Conservation (phyloP, 352 stramenopile species). For the Pythium sp. region DNA sequence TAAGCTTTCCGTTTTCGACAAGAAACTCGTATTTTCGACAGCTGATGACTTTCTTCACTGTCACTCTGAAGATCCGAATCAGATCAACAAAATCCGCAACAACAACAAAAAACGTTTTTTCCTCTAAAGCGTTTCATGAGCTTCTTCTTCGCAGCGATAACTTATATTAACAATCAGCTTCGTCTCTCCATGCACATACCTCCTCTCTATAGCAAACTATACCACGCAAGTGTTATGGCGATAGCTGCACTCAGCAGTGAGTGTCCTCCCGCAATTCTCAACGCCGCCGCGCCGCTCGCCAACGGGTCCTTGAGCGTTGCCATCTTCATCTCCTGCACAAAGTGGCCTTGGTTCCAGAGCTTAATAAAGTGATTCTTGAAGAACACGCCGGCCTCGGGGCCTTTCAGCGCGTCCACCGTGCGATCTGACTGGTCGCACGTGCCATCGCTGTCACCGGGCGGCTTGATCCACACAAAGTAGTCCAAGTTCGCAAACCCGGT, state of each 20-base stretch:
- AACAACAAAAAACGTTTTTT: no score
- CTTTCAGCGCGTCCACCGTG: conserved; percentile 24
- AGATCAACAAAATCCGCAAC: no score
- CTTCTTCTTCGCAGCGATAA: no score
- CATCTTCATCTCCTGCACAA: conserved; percentile 25
- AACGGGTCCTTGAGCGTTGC: conserved; percentile 7
- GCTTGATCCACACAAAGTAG: conserved; percentile 79
- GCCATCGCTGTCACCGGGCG: conserved; percentile 62
- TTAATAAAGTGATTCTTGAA: conserved; percentile 46
- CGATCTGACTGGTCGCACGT: conserved; percentile 22
- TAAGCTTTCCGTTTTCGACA: no score
- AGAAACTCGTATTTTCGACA: no score
- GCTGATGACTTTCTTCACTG: no score
- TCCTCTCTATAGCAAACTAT: not conserved
- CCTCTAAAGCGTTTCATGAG: no score
- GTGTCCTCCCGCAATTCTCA: not conserved
- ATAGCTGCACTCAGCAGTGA: not conserved
- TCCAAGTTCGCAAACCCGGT: conserved; percentile 51
- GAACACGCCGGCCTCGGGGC: conserved; percentile 42
- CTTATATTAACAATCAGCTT: no score
- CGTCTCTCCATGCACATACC: not conserved
- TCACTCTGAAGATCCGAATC: no score
- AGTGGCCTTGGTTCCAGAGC: conserved; percentile 57
- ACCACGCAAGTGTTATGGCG: not conserved
- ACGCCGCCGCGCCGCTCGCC: not conserved